Percentiles rank a stretch among this genome's conserved stretches.
Evolutionary conservation across 768 basidiomycete species (phyloP).

Genomic region (Termitomyces heimii): DNA sequence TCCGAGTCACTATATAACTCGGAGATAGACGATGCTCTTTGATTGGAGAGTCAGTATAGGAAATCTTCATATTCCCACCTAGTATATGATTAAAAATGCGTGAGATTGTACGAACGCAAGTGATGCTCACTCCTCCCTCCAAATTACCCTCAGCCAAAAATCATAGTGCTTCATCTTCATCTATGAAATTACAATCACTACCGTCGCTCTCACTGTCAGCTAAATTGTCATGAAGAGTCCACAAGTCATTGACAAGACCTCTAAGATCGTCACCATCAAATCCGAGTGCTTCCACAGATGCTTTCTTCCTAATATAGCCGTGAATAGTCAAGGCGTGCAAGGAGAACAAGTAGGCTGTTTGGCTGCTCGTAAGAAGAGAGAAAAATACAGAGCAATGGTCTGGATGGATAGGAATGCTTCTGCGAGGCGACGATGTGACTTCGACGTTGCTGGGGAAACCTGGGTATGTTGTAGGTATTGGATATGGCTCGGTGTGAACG

Average conservation of each 20-base stretch:
- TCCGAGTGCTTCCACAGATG: slow-evolving; percentile 28
- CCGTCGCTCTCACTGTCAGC: slow-evolving; percentile 21
- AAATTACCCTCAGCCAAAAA: no score
- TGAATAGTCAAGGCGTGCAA: slow-evolving; percentile 49
- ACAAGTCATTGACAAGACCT: slow-evolving; percentile 52
- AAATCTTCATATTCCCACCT: neutral
- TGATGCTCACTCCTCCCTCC: no score
- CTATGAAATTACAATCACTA: neutral
- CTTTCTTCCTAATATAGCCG: slow-evolving; percentile 31
- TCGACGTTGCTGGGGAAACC: slow-evolving; percentile 28
- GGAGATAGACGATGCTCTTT: no score
- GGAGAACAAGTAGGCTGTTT: slow-evolving; percentile 35
- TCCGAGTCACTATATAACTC: no score
- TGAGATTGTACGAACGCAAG: neutral
- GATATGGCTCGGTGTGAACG: slow-evolving; percentile 45
- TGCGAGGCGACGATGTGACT: neutral
- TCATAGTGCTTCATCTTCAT: neutral
- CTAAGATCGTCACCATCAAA: slow-evolving; percentile 51
- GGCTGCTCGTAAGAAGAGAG: slow-evolving; percentile 38
- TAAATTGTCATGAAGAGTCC: slow-evolving; percentile 50
- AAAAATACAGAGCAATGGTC: slow-evolving; percentile 28
- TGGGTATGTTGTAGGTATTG: slow-evolving; percentile 58
- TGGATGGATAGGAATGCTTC: slow-evolving; percentile 11
- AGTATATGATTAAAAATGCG: neutral
- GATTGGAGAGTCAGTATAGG: neutral